Conservation (phyloP, 1,139 yeast genomes). For the Saccharomyces hybrid region DNA sequence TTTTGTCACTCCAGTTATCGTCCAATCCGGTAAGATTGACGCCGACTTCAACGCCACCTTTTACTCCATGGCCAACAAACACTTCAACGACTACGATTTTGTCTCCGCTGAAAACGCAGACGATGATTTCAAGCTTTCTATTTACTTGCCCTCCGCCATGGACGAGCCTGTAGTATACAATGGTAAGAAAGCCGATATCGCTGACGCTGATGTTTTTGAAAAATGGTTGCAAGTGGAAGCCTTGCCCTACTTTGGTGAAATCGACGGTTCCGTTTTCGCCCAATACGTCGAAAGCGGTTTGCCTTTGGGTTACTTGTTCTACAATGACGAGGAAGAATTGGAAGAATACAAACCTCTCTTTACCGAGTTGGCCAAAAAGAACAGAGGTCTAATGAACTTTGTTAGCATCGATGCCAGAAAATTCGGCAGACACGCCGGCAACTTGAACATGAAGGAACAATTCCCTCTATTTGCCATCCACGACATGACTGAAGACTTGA, state of each 20-base stretch:
- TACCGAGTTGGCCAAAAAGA: conserved; percentile 57
- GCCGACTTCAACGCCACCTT: conserved; percentile 25
- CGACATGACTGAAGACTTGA: conserved; percentile 56
- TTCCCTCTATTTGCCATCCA: conserved; percentile 92
- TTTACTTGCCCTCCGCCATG: conserved; percentile 19
- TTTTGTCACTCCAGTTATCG: conserved; percentile 35
- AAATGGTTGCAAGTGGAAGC: conserved; percentile 61
- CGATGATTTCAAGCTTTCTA: conserved; percentile 33
- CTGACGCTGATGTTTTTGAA: conserved; percentile 35
- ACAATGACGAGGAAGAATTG: conserved; percentile 61
- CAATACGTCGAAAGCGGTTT: conserved; percentile 61
- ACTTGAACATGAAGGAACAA: conserved; percentile 75
- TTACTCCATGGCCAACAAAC: conserved; percentile 23
- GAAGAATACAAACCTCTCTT: conserved; percentile 46
- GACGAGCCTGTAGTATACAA: conserved; percentile 39
- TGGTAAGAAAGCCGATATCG: conserved; percentile 24
- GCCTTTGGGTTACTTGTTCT: conserved; percentile 87
- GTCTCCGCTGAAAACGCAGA: conserved; percentile 26
- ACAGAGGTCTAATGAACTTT: conserved; percentile 77
- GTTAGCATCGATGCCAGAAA: conserved; percentile 78
- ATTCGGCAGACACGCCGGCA: conserved; percentile 85
- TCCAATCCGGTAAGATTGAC: conserved; percentile 21
- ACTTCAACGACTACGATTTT: conserved; percentile 16
- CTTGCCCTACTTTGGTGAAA: conserved; percentile 86
- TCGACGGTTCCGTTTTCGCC: conserved; percentile 74